Conservation (phyloP, 345 rosid species). For the Aethionema arabicum region DNA sequence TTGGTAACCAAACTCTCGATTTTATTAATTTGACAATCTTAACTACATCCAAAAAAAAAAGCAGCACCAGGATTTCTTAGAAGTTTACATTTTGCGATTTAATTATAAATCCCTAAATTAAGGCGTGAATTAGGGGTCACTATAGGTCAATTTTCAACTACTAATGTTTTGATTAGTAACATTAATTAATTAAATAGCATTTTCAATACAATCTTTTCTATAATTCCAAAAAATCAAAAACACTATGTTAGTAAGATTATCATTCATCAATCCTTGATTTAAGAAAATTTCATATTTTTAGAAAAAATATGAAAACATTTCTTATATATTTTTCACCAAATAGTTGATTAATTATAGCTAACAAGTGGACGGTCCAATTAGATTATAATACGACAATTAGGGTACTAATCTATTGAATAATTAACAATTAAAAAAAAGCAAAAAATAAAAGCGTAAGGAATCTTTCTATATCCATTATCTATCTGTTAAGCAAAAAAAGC, state of each 20-base stretch:
- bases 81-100: not conserved
- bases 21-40: not conserved
- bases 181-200: no score
- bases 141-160: not conserved
- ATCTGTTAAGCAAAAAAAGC: conserved; percentile 34
- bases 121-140: conserved; percentile 26
- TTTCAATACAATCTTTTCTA: no score
- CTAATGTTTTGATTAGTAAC: not conserved
- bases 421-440: conserved; percentile 13
- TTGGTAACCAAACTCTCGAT: not conserved
- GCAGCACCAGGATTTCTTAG: not conserved
- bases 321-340: no score
- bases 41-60: not conserved
- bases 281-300: no score
- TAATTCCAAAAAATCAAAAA: no score
- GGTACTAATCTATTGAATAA: conserved; percentile 21
- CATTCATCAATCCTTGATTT: no score
- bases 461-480: conserved; percentile 30
- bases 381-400: not conserved
- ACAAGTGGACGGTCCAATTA: conserved; percentile 14
- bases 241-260: no score
- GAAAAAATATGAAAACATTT: no score
- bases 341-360: conserved; percentile 3
- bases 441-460: conserved; percentile 34
- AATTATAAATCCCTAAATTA: conserved; percentile 6